A percentile compares a stretch with the other conserved stretches of the same genome.
phyloP scores from a whole-genome alignment of 306 rosid species.

The Sindora glabra region DNA sequence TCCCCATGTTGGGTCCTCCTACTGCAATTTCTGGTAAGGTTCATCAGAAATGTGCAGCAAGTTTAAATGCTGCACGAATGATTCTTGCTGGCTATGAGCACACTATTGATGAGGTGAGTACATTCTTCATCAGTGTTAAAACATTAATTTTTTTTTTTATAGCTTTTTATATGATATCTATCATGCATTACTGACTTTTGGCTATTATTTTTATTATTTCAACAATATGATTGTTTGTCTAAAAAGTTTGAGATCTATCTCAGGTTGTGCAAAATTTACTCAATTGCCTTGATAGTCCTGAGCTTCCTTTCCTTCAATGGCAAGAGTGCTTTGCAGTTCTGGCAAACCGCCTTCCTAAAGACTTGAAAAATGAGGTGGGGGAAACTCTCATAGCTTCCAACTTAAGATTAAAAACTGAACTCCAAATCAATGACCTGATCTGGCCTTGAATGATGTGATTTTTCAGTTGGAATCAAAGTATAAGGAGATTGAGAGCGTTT shows the following conservation, averaged over 20 bases:
- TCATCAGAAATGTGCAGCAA: constrained; percentile 94
- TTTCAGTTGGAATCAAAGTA: constrained; percentile 81
- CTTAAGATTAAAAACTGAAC: constrained; percentile 19
- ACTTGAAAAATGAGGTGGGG: constrained; percentile 68
- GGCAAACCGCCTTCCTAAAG: constrained; percentile 92
- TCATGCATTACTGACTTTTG: not conserved
- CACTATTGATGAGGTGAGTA: constrained; percentile 78
- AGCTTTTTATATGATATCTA: not conserved
- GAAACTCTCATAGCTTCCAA: not conserved
- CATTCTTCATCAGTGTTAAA: not conserved
- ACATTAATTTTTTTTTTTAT: not conserved
- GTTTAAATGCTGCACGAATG: constrained; percentile 80
- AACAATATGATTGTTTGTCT: constrained; percentile 7
- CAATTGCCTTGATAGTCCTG: constrained; percentile 92
- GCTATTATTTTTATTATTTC: too few relatives aligned
- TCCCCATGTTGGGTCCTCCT: constrained; percentile 84
- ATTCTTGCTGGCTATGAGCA: constrained; percentile 97
- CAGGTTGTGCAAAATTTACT: constrained; percentile 95
- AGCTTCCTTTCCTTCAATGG: constrained; percentile 97
- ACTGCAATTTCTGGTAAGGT: constrained; percentile 92
- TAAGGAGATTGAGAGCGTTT: constrained; percentile 61
- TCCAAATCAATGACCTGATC: constrained; percentile 13
- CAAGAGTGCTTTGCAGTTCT: constrained; percentile 98
- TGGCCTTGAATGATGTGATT: constrained; percentile 20
- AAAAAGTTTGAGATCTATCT: constrained; percentile 22